Conservation (phyloP, 441 rosid species). For the Erodium moschatum region DNA sequence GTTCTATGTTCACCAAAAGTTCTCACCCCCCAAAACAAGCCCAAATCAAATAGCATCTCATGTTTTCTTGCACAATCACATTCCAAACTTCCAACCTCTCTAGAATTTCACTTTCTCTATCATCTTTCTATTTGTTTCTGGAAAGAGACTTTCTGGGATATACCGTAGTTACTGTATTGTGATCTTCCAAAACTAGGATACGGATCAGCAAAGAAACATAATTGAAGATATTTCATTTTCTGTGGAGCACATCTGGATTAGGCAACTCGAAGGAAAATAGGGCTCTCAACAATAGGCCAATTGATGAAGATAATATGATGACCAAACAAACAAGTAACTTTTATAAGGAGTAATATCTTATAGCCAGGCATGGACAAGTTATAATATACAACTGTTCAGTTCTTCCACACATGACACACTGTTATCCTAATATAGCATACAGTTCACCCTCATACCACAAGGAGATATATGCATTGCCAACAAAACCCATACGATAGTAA, state of each 20-base stretch:
- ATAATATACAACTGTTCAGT: constrained; percentile 8
- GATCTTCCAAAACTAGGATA: not conserved
- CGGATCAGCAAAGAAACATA: not conserved
- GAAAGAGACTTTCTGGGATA: not conserved
- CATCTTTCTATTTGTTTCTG: not conserved
- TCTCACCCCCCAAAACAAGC: not conserved
- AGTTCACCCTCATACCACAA: constrained; percentile 3
- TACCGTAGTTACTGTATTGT: not conserved
- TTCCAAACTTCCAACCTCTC: not conserved
- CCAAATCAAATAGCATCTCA: not conserved
- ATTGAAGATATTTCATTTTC: not conserved
- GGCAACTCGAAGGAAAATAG: not conserved
- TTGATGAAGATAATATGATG: not conserved
- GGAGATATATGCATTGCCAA: constrained; percentile 1
- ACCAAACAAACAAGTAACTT: not conserved
- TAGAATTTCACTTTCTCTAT: not conserved
- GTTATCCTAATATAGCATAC: not conserved
- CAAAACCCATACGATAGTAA: constrained; percentile 12
- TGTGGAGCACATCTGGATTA: not conserved
- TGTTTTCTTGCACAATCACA: not conserved
- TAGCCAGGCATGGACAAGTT: constrained; percentile 3
- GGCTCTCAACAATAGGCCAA: not conserved
- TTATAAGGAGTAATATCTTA: not conserved
- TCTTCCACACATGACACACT: not conserved
- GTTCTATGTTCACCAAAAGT: not conserved